These are phyloP conservation scores for Oryza rufipogon DNA, from an alignment of 176 grass and related monocot species.

Conservation along the genomic window DNA sequence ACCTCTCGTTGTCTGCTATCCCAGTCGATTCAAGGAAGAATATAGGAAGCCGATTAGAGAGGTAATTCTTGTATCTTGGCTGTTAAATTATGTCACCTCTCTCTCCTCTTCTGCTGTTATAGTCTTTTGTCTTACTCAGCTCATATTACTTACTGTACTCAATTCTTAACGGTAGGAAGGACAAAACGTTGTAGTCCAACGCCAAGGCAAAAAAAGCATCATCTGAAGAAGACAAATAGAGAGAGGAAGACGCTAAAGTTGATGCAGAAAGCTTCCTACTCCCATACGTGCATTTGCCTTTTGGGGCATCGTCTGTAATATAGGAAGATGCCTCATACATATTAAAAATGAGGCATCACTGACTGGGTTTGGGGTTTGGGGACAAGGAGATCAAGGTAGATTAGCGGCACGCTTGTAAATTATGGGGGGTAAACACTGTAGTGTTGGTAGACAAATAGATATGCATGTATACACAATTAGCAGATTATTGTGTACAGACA, in stretches of 20 bases:
- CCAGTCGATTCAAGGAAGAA: slow-evolving; percentile 73
- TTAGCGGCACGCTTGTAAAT: neutral
- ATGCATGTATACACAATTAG: neutral
- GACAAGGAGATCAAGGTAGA: neutral
- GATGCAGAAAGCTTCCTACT: neutral
- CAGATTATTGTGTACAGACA: neutral
- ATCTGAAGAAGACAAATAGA: neutral
- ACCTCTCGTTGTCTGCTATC: slow-evolving; percentile 64
- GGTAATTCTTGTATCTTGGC: slow-evolving; percentile 50
- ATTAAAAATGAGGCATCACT: slow-evolving; percentile 32
- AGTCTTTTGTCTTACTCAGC: neutral
- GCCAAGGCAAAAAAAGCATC: slow-evolving; percentile 7
- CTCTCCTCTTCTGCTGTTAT: neutral
- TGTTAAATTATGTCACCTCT: neutral
- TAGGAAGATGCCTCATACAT: neutral
- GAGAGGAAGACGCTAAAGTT: too few species aligned
- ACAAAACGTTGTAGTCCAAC: slow-evolving; percentile 41
- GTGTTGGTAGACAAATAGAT: neutral
- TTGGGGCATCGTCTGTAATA: neutral
- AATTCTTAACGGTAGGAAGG: slow-evolving; percentile 34
- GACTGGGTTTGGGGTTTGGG: neutral
- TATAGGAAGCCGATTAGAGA: slow-evolving; percentile 55
- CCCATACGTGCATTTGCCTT: neutral
- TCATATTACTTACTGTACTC: slow-evolving; percentile 1
- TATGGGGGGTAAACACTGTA: neutral